Base-by-base conservation (phyloP, 2,329 filamentous ascomycete species). In the Didymella pomorum region DNA sequence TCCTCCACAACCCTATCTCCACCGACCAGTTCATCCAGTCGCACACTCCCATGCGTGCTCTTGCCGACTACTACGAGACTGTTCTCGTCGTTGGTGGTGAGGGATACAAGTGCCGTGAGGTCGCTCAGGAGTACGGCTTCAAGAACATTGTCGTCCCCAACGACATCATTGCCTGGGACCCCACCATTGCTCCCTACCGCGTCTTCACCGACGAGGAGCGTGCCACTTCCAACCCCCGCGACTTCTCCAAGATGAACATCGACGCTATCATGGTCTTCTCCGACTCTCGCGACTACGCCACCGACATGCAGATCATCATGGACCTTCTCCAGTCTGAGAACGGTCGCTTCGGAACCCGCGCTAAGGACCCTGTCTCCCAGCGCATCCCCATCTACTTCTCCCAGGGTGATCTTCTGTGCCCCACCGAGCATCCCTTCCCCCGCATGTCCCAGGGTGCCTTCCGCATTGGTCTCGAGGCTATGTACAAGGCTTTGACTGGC, bases 11-110 rank as follows among this genome's bases (percentile, higher is more conserved):
- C 69, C 87, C 87, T 51, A 86, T 91, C 75, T 84, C 81, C 50
- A 89, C 85, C 35, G 87, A 90, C 58, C 89, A 91, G 74, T 92
- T 92, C 81, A 91, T 91, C 72, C 89, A 91, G 77, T 89, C 87
- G 1, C 89, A 91, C 81, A 91, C 88, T 4, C 89, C 89, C 66
- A 92, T 92, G 89, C 87, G 88, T 58, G 89, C 89, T 44, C 79
- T 92, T 68, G 80, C 89, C 21, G 88, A 91, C 76, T 92, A 92
- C 83, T 92, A 91, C 81, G 84, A 86, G 68, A 91, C 89, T 2
- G 89, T 92, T 33, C 83, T 92, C 3, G 89, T 92, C 3, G 87
- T 91, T 37, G 89, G 89, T 75, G 89, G 89, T 69, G 89, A 92
- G 73, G 89, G 88, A 56, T 91, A 89, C 80, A 86, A 87, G 73